A percentile compares a stretch with the other conserved stretches of the same genome.
These are phyloP conservation scores for Dothiorella sarmentorum DNA, from an alignment of 2,329 filamentous ascomycete species.

Conservation along the genomic window DNA sequence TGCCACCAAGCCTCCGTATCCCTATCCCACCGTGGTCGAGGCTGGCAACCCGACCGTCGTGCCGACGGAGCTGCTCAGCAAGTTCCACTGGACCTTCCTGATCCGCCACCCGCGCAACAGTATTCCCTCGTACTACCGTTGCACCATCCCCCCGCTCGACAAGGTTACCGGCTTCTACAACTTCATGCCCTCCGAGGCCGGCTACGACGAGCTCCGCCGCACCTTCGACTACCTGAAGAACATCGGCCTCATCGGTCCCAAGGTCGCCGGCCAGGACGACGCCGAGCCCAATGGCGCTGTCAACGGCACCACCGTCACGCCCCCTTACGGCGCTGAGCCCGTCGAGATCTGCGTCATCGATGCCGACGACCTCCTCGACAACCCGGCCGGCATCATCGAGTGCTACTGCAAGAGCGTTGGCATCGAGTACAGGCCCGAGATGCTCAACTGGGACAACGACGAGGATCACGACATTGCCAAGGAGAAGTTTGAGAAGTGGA, in stretches of 20 bases:
- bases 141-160: conserved; percentile 83
- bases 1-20: conserved; percentile 47
- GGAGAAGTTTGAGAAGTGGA: conserved; percentile 91
- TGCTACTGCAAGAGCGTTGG: conserved; percentile 80
- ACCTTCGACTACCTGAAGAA: conserved; percentile 80
- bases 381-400: conserved; percentile 70
- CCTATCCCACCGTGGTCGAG: conserved; percentile 58
- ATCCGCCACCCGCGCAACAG: conserved; percentile 92
- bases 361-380: conserved; percentile 88
- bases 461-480: conserved; percentile 67
- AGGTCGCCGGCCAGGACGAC: conserved; percentile 49
- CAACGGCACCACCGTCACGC: neutral
- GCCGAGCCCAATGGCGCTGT: neutral
- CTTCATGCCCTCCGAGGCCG: conserved; percentile 85
- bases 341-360: conserved; percentile 82
- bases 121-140: conserved; percentile 92
- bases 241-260: conserved; percentile 67
- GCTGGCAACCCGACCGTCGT: conserved; percentile 80
- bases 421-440: conserved; percentile 68
- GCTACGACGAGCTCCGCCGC: conserved; percentile 81
- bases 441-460: conserved; percentile 81
- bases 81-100: conserved; percentile 92
- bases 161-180: conserved; percentile 78
- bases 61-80: conserved; percentile 67
- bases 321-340: conserved; percentile 29